Base-by-base conservation (phyloP, 495 filamentous ascomycete species). In the Friedmanniomyces simplex region DNA sequence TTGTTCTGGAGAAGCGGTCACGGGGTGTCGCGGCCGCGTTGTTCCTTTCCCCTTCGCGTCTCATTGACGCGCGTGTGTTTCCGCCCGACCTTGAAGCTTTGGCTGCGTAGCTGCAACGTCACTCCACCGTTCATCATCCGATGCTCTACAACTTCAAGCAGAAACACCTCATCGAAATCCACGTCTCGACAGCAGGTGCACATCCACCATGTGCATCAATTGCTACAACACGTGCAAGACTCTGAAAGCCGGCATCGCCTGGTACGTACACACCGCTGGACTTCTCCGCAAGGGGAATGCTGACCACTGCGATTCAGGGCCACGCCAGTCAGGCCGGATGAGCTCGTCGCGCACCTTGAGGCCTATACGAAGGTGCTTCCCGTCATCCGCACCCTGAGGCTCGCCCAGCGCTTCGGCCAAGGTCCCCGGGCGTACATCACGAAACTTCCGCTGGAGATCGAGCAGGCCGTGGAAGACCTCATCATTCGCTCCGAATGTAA, bases 391-490 rank as follows among this genome's bases (percentile, higher is more conserved):
- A 28, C 55, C 6, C 45, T 63, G 6, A 36, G 60, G 6, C 16
- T 51, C 5, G 55, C 57, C 30, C 24, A 63, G 21, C 51, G 50
- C 6, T 63, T 59, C 37, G 60, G 60, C 0, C 32, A 60, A 45
- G 60, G 60, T 0, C 36, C 20, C 4, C 42, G 43, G n/a, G 55
- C 54, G 5, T 50, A 59, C 37, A 47, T 63, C 24, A 55, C 52
- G 26, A 63, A 52, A 45, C 51, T 63, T 11, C 56, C 60, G 16
- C 22, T 30, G 2, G 60, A 63, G 52, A 28, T 59, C 13, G 45
- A 49, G 2, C 36, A 42, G 28, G 54, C 37, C 49, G 47, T 59
- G 20, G 50, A 60, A 22, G 45, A 36, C 13, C 6, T 24, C 25
- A 11, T 50, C 8, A n/a, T n/a, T n/a, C n/a, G n/a, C n/a, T n/a